phyloP scores from a whole-genome alignment of 768 basidiomycete genomes.

The Mycena maculata region DNA sequence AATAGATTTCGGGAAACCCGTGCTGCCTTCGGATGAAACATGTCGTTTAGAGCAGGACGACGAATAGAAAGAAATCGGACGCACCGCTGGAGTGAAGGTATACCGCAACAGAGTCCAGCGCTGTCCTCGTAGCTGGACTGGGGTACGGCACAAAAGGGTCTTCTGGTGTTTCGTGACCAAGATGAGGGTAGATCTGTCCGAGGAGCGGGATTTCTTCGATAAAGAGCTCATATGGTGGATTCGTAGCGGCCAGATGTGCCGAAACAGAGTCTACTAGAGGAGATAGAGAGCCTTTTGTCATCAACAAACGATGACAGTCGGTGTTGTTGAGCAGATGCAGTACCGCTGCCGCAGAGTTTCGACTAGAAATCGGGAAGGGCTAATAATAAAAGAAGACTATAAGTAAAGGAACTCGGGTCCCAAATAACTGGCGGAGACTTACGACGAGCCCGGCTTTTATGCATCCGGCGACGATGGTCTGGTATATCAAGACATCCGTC shows the following conservation, averaged over 20 bases:
- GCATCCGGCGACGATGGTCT: conserved; percentile 51
- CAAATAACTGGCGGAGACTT: conserved; percentile 14
- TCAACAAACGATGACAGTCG: conserved; percentile 50
- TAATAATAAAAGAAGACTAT: conserved; percentile 31
- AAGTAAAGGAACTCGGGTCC: background rate
- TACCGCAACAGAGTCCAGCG: conserved; percentile 42
- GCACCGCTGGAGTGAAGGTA: conserved; percentile 48
- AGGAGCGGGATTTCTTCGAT: conserved; percentile 51
- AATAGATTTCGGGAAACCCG: conserved; percentile 26
- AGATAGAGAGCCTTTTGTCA: conserved; percentile 41
- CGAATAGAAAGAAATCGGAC: background rate
- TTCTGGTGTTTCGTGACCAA: conserved; percentile 48
- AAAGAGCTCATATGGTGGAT: conserved; percentile 36
- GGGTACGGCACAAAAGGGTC: conserved; percentile 47
- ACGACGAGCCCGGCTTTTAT: conserved; percentile 52
- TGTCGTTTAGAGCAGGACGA: too few species aligned
- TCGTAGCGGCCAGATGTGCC: conserved; percentile 38
- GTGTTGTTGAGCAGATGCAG: conserved; percentile 52
- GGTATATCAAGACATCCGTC: too few species aligned
- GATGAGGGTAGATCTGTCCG: conserved; percentile 51
- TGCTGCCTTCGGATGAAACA: too few species aligned
- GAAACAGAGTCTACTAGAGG: conserved; percentile 44
- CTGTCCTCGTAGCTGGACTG: conserved; percentile 14
- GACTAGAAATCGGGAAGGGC: conserved; percentile 58
- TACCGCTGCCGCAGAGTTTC: too few species aligned